Evolutionary conservation across 1,139 yeast species (phyloP).

Genomic region (Hyphopichia burtonii): DNA sequence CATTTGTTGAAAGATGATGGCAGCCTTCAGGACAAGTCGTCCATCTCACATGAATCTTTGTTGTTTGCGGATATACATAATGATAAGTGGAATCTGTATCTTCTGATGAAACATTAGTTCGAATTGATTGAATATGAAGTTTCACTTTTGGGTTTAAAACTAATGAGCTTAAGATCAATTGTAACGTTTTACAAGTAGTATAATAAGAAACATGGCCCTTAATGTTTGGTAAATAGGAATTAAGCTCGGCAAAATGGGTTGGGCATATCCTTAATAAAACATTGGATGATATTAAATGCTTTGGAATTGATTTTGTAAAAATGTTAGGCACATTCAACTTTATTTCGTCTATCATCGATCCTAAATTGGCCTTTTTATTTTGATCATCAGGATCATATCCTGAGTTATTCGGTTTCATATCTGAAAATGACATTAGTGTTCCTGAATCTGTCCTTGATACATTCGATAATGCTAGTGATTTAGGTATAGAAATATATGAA

Average conservation of each 20-base stretch:
- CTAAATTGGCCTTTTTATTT: slow-evolving; percentile 55
- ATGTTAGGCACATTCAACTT: slow-evolving; percentile 56
- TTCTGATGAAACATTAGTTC: slow-evolving; percentile 19
- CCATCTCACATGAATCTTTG: slow-evolving; percentile 62
- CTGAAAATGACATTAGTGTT: not conserved
- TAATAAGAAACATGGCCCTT: slow-evolving; percentile 60
- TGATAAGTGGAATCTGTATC: slow-evolving; percentile 8
- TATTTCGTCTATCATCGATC: slow-evolving; percentile 54
- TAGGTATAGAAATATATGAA: not conserved
- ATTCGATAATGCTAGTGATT: not conserved
- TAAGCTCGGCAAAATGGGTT: slow-evolving; percentile 44
- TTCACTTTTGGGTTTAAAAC: slow-evolving; percentile 50
- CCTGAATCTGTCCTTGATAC: not conserved
- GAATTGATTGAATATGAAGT: slow-evolving; percentile 50
- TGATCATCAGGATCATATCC: slow-evolving; percentile 9
- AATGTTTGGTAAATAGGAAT: slow-evolving; percentile 58
- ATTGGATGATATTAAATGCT: slow-evolving; percentile 45
- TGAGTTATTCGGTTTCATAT: not conserved
- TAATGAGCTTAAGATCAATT: slow-evolving; percentile 52
- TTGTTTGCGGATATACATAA: slow-evolving; percentile 41
- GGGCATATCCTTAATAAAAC: slow-evolving; percentile 67
- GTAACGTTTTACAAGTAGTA: slow-evolving; percentile 53
- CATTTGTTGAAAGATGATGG: slow-evolving; percentile 28
- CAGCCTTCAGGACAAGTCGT: slow-evolving; percentile 58
- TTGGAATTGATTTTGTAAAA: slow-evolving; percentile 50